A percentile compares a stretch with the other conserved stretches of the same genome.
Evolutionary conservation across 2,329 filamentous ascomycete species (phyloP).

Genomic region (Colletotrichum navitas): DNA sequence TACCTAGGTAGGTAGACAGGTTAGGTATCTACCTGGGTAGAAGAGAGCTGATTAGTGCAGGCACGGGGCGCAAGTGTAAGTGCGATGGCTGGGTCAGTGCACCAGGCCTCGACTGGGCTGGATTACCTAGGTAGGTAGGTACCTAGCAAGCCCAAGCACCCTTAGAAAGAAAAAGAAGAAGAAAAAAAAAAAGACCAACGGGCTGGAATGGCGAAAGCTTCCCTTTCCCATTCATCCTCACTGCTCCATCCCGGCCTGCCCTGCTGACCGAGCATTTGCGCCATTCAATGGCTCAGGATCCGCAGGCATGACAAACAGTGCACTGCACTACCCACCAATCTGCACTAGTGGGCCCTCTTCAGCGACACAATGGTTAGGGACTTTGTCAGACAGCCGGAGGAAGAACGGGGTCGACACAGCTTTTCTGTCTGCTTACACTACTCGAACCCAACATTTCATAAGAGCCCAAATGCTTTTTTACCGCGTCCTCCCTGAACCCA

Average conservation of each 20-base stretch:
- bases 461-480: background rate
- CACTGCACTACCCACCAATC: constrained; percentile 9
- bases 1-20: no score
- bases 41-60: background rate
- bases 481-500: background rate
- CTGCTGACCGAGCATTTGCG: constrained; percentile 40
- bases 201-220: constrained; percentile 40
- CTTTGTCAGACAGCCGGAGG: background rate
- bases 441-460: no score
- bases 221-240: constrained; percentile 24
- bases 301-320: constrained; percentile 41
- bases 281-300: constrained; percentile 22
- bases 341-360: constrained; percentile 22
- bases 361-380: constrained; percentile 7
- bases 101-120: constrained; percentile 8
- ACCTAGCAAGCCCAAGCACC: background rate
- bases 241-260: background rate
- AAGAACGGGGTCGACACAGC: constrained; percentile 8
- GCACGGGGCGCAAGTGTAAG: constrained; percentile 8
- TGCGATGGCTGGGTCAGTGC: constrained; percentile 7
- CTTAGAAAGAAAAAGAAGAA: background rate
- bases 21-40: no score
- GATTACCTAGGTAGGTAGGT: no score
- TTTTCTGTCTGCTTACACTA: background rate
- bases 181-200: background rate